Conservation (phyloP, 2,329 filamentous ascomycete species). For the Pseudogymnoascus sp. region DNA sequence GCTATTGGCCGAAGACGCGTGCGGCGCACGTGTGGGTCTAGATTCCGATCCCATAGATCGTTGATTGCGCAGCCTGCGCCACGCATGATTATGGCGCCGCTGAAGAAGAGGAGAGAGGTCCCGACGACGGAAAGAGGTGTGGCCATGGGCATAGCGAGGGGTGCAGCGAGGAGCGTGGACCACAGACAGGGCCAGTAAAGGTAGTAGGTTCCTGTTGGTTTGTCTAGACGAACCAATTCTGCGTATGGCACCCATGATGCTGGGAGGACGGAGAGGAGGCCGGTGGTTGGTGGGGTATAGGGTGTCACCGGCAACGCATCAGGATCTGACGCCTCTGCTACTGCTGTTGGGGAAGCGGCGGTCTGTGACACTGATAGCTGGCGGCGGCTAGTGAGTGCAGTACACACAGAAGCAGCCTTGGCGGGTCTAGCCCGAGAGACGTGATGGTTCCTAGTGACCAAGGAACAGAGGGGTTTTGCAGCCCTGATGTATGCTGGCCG, state of each 20-base stretch:
- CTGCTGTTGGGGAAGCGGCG: background rate
- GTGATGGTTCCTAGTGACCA: background rate
- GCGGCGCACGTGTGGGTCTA: constrained; percentile 70
- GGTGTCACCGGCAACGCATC: background rate
- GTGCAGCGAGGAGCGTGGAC: constrained; percentile 71
- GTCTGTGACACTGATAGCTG: background rate
- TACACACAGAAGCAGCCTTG: background rate
- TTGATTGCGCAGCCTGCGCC: constrained; percentile 85
- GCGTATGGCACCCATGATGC: constrained; percentile 67
- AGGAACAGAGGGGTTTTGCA: background rate
- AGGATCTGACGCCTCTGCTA: background rate
- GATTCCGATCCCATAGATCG: constrained; percentile 81
- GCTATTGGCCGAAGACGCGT: constrained; percentile 75
- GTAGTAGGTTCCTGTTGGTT: constrained; percentile 74
- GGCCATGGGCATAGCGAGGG: constrained; percentile 53
- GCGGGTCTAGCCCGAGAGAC: background rate
- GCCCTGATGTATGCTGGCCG: background rate
- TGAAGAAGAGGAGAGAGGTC: constrained; percentile 61
- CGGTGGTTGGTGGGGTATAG: constrained; percentile 62
- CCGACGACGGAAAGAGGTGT: constrained; percentile 52
- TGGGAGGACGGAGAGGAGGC: constrained; percentile 62
- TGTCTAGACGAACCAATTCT: constrained; percentile 73
- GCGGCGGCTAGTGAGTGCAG: background rate
- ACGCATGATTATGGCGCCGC: constrained; percentile 75
- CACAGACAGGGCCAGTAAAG: constrained; percentile 81